These are phyloP conservation scores for Globisporangium splendens DNA, from an alignment of 352 stramenopile genomes.

Conservation along the genomic window DNA sequence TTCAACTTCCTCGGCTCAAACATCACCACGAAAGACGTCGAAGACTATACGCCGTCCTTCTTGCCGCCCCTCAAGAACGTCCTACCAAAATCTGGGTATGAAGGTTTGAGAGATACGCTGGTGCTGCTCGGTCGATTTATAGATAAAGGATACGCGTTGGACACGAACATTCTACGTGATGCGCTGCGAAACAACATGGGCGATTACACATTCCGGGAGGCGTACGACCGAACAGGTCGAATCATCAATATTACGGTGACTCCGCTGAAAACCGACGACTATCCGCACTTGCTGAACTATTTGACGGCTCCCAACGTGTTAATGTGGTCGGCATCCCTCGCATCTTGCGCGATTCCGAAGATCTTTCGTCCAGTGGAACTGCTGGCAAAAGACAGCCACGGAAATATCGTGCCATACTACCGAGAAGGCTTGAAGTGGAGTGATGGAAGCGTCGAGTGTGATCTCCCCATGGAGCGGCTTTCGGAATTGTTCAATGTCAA, in stretches of 20 bases:
- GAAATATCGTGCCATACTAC: conserved; percentile 79
- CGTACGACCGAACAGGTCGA: conserved; percentile 96
- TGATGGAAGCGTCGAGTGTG: conserved; percentile 92
- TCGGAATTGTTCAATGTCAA: conserved; percentile 98
- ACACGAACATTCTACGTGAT: conserved; percentile 60
- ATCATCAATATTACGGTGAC: conserved; percentile 99
- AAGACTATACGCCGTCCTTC: conserved; percentile 56
- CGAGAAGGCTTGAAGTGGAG: conserved; percentile 90
- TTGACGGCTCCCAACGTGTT: conserved; percentile 97
- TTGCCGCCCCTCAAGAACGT: conserved; percentile 36
- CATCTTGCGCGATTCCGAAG: conserved; percentile 93
- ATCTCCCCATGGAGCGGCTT: conserved; percentile 96
- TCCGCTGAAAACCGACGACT: conserved; percentile 87
- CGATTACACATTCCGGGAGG: conserved; percentile 98
- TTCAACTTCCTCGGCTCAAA: conserved; percentile 64
- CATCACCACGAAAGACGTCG: conserved; percentile 57
- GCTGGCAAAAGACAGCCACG: conserved; percentile 91
- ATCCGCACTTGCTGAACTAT: conserved; percentile 97
- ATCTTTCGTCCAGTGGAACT: conserved; percentile 95
- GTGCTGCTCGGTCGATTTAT: conserved; percentile 61
- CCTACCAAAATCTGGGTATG: conserved; percentile 40
- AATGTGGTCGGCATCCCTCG: conserved; percentile 96
- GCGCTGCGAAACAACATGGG: conserved; percentile 90
- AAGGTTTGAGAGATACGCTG: conserved; percentile 42
- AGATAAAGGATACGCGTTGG: conserved; percentile 69